phyloP scores from a whole-genome alignment of 805 yeast genomes.

The Barnettozyma vustinii region DNA sequence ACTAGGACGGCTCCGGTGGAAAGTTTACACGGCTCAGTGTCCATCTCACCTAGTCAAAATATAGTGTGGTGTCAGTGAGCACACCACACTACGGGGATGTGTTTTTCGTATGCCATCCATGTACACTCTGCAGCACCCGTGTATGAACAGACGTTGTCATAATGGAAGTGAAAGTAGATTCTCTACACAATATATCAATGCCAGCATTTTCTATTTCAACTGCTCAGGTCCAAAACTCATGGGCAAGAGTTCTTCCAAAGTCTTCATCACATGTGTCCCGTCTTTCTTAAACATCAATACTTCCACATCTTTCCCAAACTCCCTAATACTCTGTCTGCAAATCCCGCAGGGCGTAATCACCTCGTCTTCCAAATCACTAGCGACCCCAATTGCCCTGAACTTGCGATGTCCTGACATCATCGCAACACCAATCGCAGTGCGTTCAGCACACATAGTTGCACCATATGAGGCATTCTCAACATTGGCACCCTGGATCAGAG shows the following conservation, averaged over 20 bases:
- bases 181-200: too few species aligned
- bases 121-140: too few species aligned
- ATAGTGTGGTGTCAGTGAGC: too few species aligned
- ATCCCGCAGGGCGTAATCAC: conserved; percentile 88
- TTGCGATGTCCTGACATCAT: conserved; percentile 37
- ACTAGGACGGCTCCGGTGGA: too few species aligned
- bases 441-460: conserved; percentile 72
- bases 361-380: conserved; percentile 48
- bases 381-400: conserved; percentile 60
- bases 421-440: conserved; percentile 58
- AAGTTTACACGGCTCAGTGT: too few species aligned
- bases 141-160: too few species aligned
- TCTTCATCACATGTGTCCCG: conserved; percentile 42
- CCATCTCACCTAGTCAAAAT: too few species aligned
- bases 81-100: too few species aligned
- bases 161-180: too few species aligned
- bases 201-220: conserved; percentile 1
- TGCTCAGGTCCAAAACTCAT: conserved; percentile 79
- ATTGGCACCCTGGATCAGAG: conserved; percentile 67
- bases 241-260: conserved; percentile 67
- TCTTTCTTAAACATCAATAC: conserved; percentile 63
- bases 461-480: conserved; percentile 92
- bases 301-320: conserved; percentile 58
- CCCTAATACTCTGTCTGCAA: conserved; percentile 86
- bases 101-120: too few species aligned